These are phyloP conservation scores for Polymyxa betae DNA, from an alignment of 208 protist species.

Conservation along the genomic window DNA sequence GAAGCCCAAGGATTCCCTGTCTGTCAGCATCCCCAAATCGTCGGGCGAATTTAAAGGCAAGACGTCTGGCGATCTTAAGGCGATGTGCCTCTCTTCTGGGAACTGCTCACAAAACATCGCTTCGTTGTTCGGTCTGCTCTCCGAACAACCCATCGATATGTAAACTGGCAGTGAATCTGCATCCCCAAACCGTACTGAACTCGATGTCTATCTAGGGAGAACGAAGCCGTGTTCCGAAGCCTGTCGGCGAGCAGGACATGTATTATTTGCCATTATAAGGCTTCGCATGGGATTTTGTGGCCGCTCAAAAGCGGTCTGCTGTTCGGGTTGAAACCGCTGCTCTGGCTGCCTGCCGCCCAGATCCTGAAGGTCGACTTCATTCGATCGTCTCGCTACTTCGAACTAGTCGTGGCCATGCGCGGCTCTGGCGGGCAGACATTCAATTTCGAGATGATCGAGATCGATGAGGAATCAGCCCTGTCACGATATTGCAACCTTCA, in stretches of 20 bases:
- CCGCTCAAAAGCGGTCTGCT: constrained; percentile 9
- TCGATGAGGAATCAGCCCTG: not conserved
- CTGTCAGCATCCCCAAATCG: not conserved
- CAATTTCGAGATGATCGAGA: constrained; percentile 51
- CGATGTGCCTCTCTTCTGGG: too few species aligned
- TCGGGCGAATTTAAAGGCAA: not conserved
- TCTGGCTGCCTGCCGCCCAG: not conserved
- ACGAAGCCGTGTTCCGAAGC: constrained; percentile 12
- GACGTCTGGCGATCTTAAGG: not conserved
- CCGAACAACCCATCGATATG: too few species aligned
- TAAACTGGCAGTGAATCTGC: too few species aligned
- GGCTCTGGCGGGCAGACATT: not conserved
- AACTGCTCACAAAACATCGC: too few species aligned
- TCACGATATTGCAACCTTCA: not conserved
- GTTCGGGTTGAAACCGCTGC: constrained; percentile 35
- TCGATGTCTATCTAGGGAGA: not conserved
- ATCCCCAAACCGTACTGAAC: too few species aligned
- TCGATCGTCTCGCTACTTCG: constrained; percentile 34
- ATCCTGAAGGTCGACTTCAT: not conserved
- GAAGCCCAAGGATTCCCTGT: not conserved
- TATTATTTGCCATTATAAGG: constrained; percentile 46
- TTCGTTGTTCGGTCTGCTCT: too few species aligned
- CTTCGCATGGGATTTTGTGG: not conserved
- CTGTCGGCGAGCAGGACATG: not conserved
- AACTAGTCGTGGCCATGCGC: constrained; percentile 4